Evolutionary conservation across 108 stramenopile species (phyloP).

Genomic region (Pseudonitzschia pungens): DNA sequence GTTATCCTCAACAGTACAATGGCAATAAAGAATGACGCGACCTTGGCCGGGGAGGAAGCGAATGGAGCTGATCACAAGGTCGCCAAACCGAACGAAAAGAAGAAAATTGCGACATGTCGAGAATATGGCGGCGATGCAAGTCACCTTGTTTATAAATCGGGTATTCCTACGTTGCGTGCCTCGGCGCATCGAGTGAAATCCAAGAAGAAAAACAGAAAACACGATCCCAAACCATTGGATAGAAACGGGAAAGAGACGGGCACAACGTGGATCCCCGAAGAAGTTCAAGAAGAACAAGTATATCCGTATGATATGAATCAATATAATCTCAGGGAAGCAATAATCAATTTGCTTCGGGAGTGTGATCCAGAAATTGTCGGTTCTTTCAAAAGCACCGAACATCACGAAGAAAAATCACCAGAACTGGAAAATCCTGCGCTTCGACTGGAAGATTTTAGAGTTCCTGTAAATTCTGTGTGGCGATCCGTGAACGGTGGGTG

Average conservation of each 20-base stretch:
- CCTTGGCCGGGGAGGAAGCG: not conserved
- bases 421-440: constrained; percentile 13
- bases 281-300: constrained; percentile 46
- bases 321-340: constrained; percentile 54
- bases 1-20: not conserved
- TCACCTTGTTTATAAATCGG: constrained; percentile 57
- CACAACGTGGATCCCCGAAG: constrained; percentile 62
- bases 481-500: constrained; percentile 63
- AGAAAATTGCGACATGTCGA: constrained; percentile 20
- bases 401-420: not conserved
- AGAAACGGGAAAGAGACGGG: constrained; percentile 52
- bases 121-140: constrained; percentile 33
- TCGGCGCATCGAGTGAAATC: constrained; percentile 83
- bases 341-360: constrained; percentile 43
- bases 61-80: not conserved
- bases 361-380: constrained; percentile 67
- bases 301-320: constrained; percentile 44
- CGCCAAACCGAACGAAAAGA: constrained; percentile 15
- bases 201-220: constrained; percentile 59
- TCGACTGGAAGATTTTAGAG: constrained; percentile 69
- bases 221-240: constrained; percentile 63
- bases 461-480: constrained; percentile 59
- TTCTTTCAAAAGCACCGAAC: constrained; percentile 20
- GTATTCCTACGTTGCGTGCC: constrained; percentile 78
- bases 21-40: not conserved